These are phyloP conservation scores for Vaccinium corymbosum DNA, from an alignment of 148 eudicot species.

Conservation along the genomic window DNA sequence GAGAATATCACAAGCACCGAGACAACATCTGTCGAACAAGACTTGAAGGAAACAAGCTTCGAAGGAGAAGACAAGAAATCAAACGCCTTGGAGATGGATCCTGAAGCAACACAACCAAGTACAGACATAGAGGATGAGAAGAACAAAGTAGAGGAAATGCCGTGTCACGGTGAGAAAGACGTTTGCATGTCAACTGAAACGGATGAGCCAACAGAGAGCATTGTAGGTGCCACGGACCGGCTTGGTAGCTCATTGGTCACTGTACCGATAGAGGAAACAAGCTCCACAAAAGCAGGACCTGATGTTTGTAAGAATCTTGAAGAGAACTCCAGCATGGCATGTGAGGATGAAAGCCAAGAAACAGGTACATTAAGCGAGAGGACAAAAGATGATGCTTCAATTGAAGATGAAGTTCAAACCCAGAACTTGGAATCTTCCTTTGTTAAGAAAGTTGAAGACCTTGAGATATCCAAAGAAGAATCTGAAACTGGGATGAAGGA, in stretches of 20 bases:
- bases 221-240: not conserved
- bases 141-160: conserved; percentile 12
- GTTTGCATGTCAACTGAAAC: not conserved
- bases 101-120: conserved; percentile 2
- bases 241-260: not conserved
- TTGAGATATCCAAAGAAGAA: conserved; percentile 13
- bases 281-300: not conserved
- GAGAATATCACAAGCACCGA: not conserved
- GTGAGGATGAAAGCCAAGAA: conserved; percentile 12
- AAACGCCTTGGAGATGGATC: not conserved
- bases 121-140: not conserved
- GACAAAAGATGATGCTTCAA: not conserved
- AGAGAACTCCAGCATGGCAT: conserved; percentile 12
- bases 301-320: conserved; percentile 5
- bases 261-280: not conserved
- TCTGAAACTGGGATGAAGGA: conserved; percentile 19
- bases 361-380: not conserved
- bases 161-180: not conserved
- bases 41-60: conserved; percentile 8
- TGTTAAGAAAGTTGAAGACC: not conserved
- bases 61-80: conserved; percentile 2
- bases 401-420: not conserved
- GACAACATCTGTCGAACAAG: conserved; percentile 12
- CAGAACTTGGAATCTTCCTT: not conserved
- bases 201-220: conserved; percentile 11